Evolutionary conservation across 1,284 basidiomycete genomes (phyloP), one percentile per base, ranked within the genome.

Genomic region (Porodaedalea pini): DNA sequence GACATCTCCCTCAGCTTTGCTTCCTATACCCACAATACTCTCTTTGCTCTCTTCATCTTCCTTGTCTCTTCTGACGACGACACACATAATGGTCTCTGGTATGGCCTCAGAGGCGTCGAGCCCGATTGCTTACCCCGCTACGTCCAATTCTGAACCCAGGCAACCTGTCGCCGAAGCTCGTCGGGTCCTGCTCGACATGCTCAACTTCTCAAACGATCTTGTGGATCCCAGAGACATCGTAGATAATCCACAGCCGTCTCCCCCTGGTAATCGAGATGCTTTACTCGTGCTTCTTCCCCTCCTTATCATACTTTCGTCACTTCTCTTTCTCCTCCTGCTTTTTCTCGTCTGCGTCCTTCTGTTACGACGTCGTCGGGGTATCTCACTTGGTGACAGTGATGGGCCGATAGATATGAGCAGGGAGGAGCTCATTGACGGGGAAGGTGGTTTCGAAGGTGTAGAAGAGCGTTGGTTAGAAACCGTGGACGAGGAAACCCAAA

Each of bases 401-500:
- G 94, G 96, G 29, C 97, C 97, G 2, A 79, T 96, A 52, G 95
- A 99, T 73, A 86, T 99, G 76, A 90, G 86, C 65, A 82, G 92
- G 54, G 92, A 96, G 64, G 92, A 96, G 60, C 82, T 92, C 58
- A 81, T 92, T 45, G 89, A 94, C 54, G 90, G 88, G 4, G 92
- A 96, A 60, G 94, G 94, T 41, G 94, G 94, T 23, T 88, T 97
- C 59, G 92, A 94, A 47, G 90, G 87, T 54, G 80, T 98, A 34
- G 96, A 98, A 74, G 77, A 86, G 67, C 82, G 94, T 65, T 99
- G 97, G 97, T 79, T 98, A 51, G 94, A 98, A 73, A 82, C 77
- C 17, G 88, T 87, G 31, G 74, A 82, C 54, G 92, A 95, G 60
- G 70, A 73, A 27, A 79, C 81, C 21, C 78, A 84, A 56, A 77